Evolutionary conservation across 1,284 basidiomycete genomes (phyloP).

Genomic region (Rhodotorula sp.): DNA sequence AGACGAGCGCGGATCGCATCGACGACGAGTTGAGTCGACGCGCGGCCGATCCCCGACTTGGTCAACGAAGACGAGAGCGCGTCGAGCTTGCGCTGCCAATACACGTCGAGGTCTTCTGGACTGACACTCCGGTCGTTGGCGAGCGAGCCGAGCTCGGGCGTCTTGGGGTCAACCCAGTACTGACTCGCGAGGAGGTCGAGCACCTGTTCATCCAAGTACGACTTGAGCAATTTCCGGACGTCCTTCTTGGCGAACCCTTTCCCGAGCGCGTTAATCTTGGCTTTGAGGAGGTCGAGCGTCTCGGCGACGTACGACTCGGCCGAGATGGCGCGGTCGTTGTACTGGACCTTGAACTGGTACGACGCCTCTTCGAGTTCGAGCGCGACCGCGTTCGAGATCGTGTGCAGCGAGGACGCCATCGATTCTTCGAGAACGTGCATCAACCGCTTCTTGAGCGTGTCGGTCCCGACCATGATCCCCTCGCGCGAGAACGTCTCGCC

Average conservation of each 20-base stretch:
- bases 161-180: slow-evolving; percentile 91
- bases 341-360: slow-evolving; percentile 99
- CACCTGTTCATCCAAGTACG: slow-evolving; percentile 89
- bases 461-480: slow-evolving; percentile 82
- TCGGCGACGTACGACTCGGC: slow-evolving; percentile 98
- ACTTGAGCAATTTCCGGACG: slow-evolving; percentile 81
- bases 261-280: slow-evolving; percentile 82
- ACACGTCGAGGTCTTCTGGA: slow-evolving; percentile 73
- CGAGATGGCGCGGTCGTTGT: slow-evolving; percentile 92
- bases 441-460: slow-evolving; percentile 78
- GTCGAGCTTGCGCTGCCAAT: slow-evolving; percentile 95
- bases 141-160: slow-evolving; percentile 69
- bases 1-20: slow-evolving; percentile 86
- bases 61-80: slow-evolving; percentile 87
- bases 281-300: slow-evolving; percentile 88
- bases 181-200: slow-evolving; percentile 96
- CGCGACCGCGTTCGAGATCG: slow-evolving; percentile 94
- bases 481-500: slow-evolving; percentile 61
- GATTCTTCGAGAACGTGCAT: slow-evolving; percentile 97
- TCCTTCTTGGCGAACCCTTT: slow-evolving; percentile 83
- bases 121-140: slow-evolving; percentile 64
- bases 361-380: slow-evolving; percentile 93
- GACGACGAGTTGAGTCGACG: slow-evolving; percentile 90
- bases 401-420: slow-evolving; percentile 92
- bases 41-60: slow-evolving; percentile 93